These are phyloP conservation scores for Hirschioporus abietinus DNA, from an alignment of 768 basidiomycete species.

Conservation along the genomic window DNA sequence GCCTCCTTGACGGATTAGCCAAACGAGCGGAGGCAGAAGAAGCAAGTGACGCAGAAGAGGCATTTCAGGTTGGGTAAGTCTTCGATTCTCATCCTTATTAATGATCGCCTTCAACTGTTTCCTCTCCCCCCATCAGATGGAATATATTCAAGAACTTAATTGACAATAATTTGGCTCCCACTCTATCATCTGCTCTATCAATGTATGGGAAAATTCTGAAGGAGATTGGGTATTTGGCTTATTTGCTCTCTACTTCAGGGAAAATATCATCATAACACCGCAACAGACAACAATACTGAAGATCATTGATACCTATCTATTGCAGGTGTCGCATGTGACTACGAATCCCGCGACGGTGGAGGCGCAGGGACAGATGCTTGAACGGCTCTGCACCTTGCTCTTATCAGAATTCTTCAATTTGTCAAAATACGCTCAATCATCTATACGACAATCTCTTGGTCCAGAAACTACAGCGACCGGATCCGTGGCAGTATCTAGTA, in stretches of 20 bases:
- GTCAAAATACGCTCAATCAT: slow-evolving; percentile 48
- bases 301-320: slow-evolving; percentile 70
- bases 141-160: slow-evolving; percentile 60
- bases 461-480: neutral
- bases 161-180: slow-evolving; percentile 50
- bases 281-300: slow-evolving; percentile 87
- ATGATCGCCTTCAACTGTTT: slow-evolving; percentile 9
- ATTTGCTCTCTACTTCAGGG: slow-evolving; percentile 30
- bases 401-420: slow-evolving; percentile 57
- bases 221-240: slow-evolving; percentile 14
- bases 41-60: slow-evolving; percentile 53
- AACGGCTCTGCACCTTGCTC: slow-evolving; percentile 37
- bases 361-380: slow-evolving; percentile 4
- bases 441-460: slow-evolving; percentile 46
- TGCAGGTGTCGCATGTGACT: neutral
- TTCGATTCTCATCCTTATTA: slow-evolving; percentile 11
- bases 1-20: slow-evolving; percentile 69
- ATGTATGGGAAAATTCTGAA: slow-evolving; percentile 40
- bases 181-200: slow-evolving; percentile 53
- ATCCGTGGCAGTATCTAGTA: slow-evolving; percentile 10
- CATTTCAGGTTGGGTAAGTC: slow-evolving; percentile 71
- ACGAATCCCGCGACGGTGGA: neutral
- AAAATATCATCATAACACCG: slow-evolving; percentile 70
- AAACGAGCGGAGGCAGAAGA: slow-evolving; percentile 63
- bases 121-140: slow-evolving; percentile 38